phyloP scores from a whole-genome alignment of 1,139 yeast genomes.

The Geotrichum cucujoidarum region DNA sequence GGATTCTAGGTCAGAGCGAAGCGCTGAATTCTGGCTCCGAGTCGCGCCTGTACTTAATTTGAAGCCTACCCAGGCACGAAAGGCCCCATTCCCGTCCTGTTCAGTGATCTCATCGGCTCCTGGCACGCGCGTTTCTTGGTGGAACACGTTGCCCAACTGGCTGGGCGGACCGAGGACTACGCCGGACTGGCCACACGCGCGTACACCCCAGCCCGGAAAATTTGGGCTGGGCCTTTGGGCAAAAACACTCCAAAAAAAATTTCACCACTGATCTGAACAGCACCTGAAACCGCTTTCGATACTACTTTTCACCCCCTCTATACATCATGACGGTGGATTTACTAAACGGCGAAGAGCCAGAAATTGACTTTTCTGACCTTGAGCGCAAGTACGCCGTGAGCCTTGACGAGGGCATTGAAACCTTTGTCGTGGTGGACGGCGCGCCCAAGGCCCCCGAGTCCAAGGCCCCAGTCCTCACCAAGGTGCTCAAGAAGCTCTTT shows the following conservation, averaged over 20 bases:
- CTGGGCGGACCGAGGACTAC: no score
- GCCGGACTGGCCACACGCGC: neutral
- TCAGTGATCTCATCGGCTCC: no score
- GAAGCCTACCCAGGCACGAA: no score
- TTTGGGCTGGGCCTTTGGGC: no score
- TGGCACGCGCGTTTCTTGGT: no score
- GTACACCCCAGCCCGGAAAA: neutral
- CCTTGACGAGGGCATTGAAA: slow-evolving; percentile 61
- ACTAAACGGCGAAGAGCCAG: slow-evolving; percentile 17
- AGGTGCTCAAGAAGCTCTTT: slow-evolving; percentile 79
- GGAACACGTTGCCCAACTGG: no score
- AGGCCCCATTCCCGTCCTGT: no score
- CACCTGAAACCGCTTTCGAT: neutral
- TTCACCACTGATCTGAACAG: neutral
- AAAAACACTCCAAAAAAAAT: slow-evolving; percentile 1
- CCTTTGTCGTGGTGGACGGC: slow-evolving; percentile 85
- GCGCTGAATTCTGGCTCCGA: no score
- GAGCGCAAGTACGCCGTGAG: slow-evolving; percentile 69
- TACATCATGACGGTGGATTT: slow-evolving; percentile 7
- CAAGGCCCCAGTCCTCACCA: slow-evolving; percentile 76
- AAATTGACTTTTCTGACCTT: slow-evolving; percentile 78
- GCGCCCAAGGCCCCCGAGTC: slow-evolving; percentile 92
- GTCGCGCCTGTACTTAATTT: no score
- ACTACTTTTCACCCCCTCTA: neutral
- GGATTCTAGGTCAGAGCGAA: no score